A percentile compares a stretch with the other conserved stretches of the same genome.
These are phyloP conservation scores for Trametes coccinea DNA, from an alignment of 768 basidiomycete genomes.

Conservation along the genomic window DNA sequence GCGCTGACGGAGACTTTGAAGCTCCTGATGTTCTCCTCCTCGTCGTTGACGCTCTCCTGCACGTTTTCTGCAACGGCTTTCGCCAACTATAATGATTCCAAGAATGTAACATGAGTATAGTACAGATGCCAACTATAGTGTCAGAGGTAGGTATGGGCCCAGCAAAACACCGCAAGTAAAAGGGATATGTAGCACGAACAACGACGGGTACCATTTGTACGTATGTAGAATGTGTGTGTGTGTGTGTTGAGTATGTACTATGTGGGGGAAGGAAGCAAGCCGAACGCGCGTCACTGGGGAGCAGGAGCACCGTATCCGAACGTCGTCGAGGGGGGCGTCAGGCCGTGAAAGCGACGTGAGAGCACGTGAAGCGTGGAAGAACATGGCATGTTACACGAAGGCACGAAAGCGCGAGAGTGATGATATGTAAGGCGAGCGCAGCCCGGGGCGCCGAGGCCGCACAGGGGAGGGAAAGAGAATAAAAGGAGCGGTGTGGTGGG, in stretches of 20 bases:
- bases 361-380: conserved; percentile 1
- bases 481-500: background rate
- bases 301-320: conserved; percentile 1
- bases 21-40: no score
- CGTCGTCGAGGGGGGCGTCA: conserved; percentile 6
- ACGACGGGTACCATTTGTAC: background rate
- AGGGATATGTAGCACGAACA: background rate
- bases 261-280: background rate
- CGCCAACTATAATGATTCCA: conserved; percentile 13
- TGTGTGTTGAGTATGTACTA: background rate
- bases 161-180: conserved; percentile 14
- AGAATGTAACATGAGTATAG: conserved; percentile 21
- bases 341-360: background rate
- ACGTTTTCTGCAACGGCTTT: no score
- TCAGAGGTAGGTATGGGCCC: conserved; percentile 14
- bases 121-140: conserved; percentile 19
- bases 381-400: conserved; percentile 9
- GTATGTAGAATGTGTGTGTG: background rate
- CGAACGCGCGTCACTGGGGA: background rate
- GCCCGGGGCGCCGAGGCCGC: no score
- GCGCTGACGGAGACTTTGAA: no score
- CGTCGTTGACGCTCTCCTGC: no score
- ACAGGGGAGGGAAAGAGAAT: background rate
- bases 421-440: background rate
- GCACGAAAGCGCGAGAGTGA: background rate